Base-by-base conservation (phyloP, 345 rosid species). In the Eucalyptus brandiana region DNA sequence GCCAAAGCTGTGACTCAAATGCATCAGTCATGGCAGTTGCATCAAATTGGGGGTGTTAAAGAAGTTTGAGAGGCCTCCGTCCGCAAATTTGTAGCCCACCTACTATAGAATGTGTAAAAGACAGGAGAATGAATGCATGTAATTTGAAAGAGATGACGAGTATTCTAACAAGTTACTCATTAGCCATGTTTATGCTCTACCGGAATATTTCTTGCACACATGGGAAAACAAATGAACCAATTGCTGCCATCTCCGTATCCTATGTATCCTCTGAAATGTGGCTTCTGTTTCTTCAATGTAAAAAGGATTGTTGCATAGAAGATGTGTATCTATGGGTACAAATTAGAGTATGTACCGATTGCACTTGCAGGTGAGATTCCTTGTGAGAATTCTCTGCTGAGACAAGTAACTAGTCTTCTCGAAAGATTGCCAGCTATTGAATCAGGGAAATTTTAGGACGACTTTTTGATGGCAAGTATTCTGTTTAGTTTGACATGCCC, bases 301-400 rank as follows among this genome's bases (percentile, higher is more conserved):
- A 65, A 65, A 21, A n/a, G 19, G 40, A 65, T 56, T 9, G 28
- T 56, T 56, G 30, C 12, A 13, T 42, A 83, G 86, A 83, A 44
- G 50, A 42, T 23, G 34, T n/a, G n/a, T 30, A 86, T 86, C 47
- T 3, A 9, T 65, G n/a, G 76, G 76, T 32, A n/a, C 34, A n/a
- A 13, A 87, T 56, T 47, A 14, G 86, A 23, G 60, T 12, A 19
- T 88, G 89, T 88, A 53, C 89, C 86, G 60, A 80, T 89, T 87
- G 32, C 53, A 34, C 88, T 87, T 91, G 56, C 95, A 98, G 99
- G 99, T 92, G 99, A 97, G 86, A 96, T 96, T 90, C 97, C 98
- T 87, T 94, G 93, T 76, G 99, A 98, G 88, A 98, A 96, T 93
- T 96, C 99, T 30, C 92, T 98, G 88, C 89, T 98, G 54, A 94